phyloP scores from a whole-genome alignment of 495 filamentous ascomycete genomes.

The Antarctomyces pellizariae region DNA sequence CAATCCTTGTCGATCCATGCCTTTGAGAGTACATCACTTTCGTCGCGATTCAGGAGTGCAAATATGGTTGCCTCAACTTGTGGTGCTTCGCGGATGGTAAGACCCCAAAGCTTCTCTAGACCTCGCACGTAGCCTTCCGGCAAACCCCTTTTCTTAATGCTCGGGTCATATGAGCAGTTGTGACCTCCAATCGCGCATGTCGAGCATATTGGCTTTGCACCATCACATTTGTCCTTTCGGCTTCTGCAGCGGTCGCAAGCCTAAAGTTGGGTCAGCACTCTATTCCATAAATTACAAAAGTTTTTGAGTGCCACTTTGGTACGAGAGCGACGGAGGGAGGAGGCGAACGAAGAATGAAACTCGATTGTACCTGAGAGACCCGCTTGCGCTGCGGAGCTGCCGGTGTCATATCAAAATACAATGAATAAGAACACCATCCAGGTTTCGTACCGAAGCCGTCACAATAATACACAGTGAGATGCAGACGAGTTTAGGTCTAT shows the following conservation, averaged over 20 bases:
- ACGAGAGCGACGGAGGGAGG: no score
- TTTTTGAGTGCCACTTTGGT: no score
- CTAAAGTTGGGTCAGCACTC: no score
- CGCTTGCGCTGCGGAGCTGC: no score
- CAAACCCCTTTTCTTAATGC: slow-evolving; percentile 48
- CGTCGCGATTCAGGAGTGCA: slow-evolving; percentile 4
- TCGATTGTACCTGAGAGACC: no score
- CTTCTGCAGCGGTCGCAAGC: slow-evolving; percentile 88
- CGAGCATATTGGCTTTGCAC: slow-evolving; percentile 35
- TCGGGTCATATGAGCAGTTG: slow-evolving; percentile 41
- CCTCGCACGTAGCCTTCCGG: slow-evolving; percentile 39
- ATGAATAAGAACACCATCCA: no score
- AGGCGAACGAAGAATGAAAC: no score
- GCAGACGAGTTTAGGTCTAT: no score
- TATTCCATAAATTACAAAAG: no score
- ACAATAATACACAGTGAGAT: no score
- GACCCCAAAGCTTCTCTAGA: slow-evolving; percentile 25
- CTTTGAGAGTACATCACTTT: slow-evolving; percentile 2
- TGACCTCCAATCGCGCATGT: slow-evolving; percentile 36
- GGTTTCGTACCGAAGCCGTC: no score
- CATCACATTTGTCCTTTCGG: slow-evolving; percentile 85
- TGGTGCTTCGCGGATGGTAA: slow-evolving; percentile 11
- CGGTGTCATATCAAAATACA: no score
- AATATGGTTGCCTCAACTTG: slow-evolving; percentile 8
- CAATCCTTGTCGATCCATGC: slow-evolving; percentile 24